Evolutionary conservation across 192 early-diverging fungal genomes (phyloP).

Genomic region (Linderina pennispora): DNA sequence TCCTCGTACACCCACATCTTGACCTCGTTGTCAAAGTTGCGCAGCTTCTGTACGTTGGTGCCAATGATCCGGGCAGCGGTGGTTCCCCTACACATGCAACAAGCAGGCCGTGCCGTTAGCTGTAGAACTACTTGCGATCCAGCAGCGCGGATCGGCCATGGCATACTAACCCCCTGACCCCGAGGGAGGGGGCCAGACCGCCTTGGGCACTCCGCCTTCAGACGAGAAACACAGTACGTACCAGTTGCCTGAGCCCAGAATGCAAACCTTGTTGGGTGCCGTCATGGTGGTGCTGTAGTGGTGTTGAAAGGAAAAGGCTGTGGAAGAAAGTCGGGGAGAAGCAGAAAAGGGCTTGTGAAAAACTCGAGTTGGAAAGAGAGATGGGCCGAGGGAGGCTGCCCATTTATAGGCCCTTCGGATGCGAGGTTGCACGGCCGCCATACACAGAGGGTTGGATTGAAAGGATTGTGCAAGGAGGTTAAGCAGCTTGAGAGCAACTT

Average conservation of each 20-base stretch:
- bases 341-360: constrained; percentile 3
- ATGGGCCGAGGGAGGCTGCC: too few species aligned
- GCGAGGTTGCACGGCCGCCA: too few species aligned
- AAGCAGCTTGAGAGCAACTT: too few species aligned
- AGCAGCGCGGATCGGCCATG: too few species aligned
- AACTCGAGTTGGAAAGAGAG: neutral
- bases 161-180: too few species aligned
- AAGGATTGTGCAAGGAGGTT: too few species aligned
- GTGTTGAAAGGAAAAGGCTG: constrained; percentile 1
- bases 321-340: neutral
- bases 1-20: constrained; percentile 98
- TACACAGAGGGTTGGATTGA: too few species aligned
- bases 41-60: constrained; percentile 64
- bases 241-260: constrained; percentile 97
- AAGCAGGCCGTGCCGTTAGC: too few species aligned
- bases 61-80: constrained; percentile 91
- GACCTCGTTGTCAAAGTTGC: constrained; percentile 70
- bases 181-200: too few species aligned
- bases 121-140: neutral
- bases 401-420: too few species aligned
- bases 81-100: constrained; percentile 80
- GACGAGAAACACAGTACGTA: constrained; percentile 38
- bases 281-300: constrained; percentile 2
- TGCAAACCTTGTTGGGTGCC: constrained; percentile 66
- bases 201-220: too few species aligned